These are phyloP conservation scores for Kwoniella heveanensis DNA, from an alignment of 768 basidiomycete genomes.

Conservation along the genomic window DNA sequence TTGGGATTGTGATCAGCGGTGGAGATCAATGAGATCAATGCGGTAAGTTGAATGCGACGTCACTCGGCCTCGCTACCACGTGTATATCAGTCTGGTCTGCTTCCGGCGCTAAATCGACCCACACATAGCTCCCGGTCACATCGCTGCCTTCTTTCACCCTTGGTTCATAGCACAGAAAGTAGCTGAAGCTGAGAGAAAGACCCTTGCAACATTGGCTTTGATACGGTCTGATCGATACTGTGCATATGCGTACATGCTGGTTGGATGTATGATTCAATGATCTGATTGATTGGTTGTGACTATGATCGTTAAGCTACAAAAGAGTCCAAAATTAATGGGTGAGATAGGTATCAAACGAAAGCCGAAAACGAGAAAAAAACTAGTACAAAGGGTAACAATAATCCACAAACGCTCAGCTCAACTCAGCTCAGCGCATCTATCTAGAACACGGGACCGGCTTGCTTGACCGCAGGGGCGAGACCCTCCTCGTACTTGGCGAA, in stretches of 20 bases:
- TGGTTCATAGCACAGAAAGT: too few species aligned
- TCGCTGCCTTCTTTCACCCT: too few species aligned
- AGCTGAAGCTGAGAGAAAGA: too few species aligned
- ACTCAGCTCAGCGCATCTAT: background rate
- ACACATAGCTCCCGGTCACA: too few species aligned
- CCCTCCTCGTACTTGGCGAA: slow-evolving; percentile 89
- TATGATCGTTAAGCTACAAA: slow-evolving; percentile 11
- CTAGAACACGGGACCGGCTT: slow-evolving; percentile 69
- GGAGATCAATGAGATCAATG: too few species aligned
- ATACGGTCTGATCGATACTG: background rate
- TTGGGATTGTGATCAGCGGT: too few species aligned
- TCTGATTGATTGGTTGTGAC: background rate
- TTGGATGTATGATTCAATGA: background rate
- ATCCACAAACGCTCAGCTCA: too few species aligned
- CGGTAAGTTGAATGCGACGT: too few species aligned
- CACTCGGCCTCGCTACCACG: background rate
- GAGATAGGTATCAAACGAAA: too few species aligned
- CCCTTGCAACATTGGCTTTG: too few species aligned
- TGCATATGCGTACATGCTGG: slow-evolving; percentile 7
- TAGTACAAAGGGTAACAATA: background rate
- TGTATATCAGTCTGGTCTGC: background rate
- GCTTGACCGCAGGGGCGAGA: slow-evolving; percentile 74
- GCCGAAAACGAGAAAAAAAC: background rate
- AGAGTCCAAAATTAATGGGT: slow-evolving; percentile 7
- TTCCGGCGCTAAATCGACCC: background rate